Evolutionary conservation across 768 basidiomycete species (phyloP).

Genomic region (Phaffia tasmanica): DNA sequence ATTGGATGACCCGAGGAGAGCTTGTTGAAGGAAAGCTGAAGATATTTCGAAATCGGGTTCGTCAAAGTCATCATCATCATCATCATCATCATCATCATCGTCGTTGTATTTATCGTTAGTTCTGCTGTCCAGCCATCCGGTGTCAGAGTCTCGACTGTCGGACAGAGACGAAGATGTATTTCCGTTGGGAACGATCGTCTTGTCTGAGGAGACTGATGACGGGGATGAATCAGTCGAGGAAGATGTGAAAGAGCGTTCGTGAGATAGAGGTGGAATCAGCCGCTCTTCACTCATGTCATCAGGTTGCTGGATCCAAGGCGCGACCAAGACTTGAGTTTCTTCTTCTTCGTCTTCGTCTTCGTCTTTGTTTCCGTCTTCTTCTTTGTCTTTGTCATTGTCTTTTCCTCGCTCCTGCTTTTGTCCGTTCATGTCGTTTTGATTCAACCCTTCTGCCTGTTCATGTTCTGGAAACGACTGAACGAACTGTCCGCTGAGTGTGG

Average conservation of each 20-base stretch:
- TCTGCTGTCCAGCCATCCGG: neutral
- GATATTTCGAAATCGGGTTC: constrained; percentile 16
- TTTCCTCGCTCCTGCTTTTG: neutral
- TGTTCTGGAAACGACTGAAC: neutral
- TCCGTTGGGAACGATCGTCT: neutral
- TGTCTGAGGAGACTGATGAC: constrained; percentile 15
- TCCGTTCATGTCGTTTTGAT: neutral
- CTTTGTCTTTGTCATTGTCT: neutral
- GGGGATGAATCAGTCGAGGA: constrained; percentile 1
- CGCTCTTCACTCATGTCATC: neutral
- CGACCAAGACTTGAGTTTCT: constrained; percentile 17
- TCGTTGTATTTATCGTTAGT: neutral
- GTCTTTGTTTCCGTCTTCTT: neutral
- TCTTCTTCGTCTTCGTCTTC: too few relatives aligned
- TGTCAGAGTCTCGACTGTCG: neutral
- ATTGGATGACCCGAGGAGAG: constrained; percentile 15
- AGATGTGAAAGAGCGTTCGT: neutral
- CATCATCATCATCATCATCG: constrained; percentile 3
- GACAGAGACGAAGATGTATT: neutral
- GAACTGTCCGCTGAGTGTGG: constrained; percentile 7
- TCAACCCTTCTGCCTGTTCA: neutral
- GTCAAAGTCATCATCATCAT: constrained; percentile 17
- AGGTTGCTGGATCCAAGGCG: neutral
- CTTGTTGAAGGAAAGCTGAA: constrained; percentile 23
- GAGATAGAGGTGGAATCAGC: neutral